phyloP scores from a whole-genome alignment of 495 filamentous ascomycete genomes.

The Trichoderma parareesei region DNA sequence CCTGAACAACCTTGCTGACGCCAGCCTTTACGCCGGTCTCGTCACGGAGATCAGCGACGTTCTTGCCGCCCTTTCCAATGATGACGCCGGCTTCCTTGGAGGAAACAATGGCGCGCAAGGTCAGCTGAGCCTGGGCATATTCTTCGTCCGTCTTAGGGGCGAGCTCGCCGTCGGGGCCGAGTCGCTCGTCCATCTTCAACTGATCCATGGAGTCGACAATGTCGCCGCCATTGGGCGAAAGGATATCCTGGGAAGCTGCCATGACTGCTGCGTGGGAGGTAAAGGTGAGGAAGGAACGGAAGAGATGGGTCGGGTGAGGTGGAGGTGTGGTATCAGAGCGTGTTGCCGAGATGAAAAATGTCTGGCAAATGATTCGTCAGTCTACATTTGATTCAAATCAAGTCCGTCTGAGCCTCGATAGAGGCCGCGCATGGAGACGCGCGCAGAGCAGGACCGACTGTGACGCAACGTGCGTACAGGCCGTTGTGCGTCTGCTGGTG shows the following conservation, averaged over 20 bases:
- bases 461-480: neutral
- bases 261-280: conserved; percentile 7
- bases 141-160: conserved; percentile 88
- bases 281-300: conserved; percentile 12
- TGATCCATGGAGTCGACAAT: conserved; percentile 43
- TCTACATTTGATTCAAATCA: neutral
- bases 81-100: conserved; percentile 98
- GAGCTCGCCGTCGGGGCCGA: conserved; percentile 60
- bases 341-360: neutral
- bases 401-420: neutral
- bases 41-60: conserved; percentile 92
- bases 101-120: conserved; percentile 92
- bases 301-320: conserved; percentile 11
- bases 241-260: conserved; percentile 11
- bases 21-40: conserved; percentile 96
- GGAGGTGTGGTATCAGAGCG: neutral
- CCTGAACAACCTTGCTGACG: conserved; percentile 96
- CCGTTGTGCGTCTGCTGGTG: neutral
- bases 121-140: conserved; percentile 83
- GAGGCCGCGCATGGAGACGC: neutral
- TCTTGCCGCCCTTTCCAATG: conserved; percentile 97
- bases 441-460: neutral
- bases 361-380: neutral
- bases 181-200: conserved; percentile 40
- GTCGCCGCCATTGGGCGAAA: conserved; percentile 32